phyloP scores from a whole-genome alignment of 306 rosid species.

The Herpetospermum pedunculosum region DNA sequence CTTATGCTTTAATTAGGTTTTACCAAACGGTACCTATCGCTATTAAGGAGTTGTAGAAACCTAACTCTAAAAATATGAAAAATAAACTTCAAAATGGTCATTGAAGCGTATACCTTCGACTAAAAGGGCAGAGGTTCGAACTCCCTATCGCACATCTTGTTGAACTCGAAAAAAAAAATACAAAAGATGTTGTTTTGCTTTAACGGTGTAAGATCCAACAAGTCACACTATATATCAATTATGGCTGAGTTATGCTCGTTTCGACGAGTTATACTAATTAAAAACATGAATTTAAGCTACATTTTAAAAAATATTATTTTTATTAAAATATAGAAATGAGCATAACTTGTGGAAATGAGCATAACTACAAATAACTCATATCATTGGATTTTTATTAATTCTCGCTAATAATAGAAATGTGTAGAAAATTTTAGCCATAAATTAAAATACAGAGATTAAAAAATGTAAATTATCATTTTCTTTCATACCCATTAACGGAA shows the following conservation, averaged over 20 bases:
- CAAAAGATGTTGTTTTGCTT: too few relatives aligned
- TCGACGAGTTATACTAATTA: too few relatives aligned
- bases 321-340: background rate
- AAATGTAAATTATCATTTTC: background rate
- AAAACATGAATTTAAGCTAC: background rate
- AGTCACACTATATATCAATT: too few relatives aligned
- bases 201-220: background rate
- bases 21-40: background rate
- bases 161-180: too few relatives aligned
- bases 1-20: background rate
- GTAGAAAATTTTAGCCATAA: background rate
- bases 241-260: too few relatives aligned
- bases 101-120: too few relatives aligned
- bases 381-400: background rate
- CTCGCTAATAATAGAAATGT: background rate
- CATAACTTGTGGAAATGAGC: too few relatives aligned
- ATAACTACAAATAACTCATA: background rate
- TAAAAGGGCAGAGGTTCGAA: too few relatives aligned
- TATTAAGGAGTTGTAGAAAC: too few relatives aligned
- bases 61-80: too few relatives aligned
- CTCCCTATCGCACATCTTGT: too few relatives aligned
- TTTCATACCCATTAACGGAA: background rate
- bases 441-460: background rate
- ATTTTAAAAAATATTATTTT: background rate
- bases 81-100: too few relatives aligned